Evolutionary conservation across 495 filamentous ascomycete genomes (phyloP).

Genomic region (Xylaria intraflava): DNA sequence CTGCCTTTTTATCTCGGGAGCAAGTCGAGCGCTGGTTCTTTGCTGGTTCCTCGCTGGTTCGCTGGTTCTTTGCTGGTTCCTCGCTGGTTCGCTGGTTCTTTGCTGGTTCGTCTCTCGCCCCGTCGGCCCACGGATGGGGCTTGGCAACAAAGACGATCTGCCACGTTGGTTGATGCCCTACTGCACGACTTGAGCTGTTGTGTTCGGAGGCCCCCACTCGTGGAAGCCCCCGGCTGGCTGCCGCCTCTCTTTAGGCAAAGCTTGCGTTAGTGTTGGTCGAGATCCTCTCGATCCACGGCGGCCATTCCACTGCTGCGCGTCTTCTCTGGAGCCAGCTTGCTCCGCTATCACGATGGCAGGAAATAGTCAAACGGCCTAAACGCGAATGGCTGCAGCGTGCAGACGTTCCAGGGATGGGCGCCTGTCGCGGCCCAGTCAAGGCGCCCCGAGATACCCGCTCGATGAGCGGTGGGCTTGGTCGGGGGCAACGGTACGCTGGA

Average conservation of each 20-base stretch:
- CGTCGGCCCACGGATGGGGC: not conserved
- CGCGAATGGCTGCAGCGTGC: not conserved
- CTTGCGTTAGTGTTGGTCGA: constrained; percentile 3
- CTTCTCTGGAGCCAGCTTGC: not conserved
- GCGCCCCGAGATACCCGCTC: not conserved
- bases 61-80: not conserved
- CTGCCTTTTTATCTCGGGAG: not conserved
- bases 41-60: too few relatives aligned
- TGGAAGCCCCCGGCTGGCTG: not conserved
- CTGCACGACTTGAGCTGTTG: not conserved
- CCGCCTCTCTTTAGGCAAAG: not conserved
- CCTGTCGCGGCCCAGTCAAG: not conserved
- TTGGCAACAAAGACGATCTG: not conserved
- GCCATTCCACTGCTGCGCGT: not conserved
- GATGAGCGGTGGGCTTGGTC: not conserved
- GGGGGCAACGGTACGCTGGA: not conserved
- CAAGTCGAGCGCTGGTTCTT: not conserved
- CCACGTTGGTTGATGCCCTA: constrained; percentile 14
- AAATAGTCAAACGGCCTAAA: not conserved
- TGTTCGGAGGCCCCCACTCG: not conserved
- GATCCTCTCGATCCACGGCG: not conserved
- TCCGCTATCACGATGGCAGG: not conserved
- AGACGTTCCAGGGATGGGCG: not conserved
- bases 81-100: not conserved
- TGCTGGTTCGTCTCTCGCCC: too few relatives aligned